Conservation (phyloP, 257 asterid species). For the Petunia axillaris region DNA sequence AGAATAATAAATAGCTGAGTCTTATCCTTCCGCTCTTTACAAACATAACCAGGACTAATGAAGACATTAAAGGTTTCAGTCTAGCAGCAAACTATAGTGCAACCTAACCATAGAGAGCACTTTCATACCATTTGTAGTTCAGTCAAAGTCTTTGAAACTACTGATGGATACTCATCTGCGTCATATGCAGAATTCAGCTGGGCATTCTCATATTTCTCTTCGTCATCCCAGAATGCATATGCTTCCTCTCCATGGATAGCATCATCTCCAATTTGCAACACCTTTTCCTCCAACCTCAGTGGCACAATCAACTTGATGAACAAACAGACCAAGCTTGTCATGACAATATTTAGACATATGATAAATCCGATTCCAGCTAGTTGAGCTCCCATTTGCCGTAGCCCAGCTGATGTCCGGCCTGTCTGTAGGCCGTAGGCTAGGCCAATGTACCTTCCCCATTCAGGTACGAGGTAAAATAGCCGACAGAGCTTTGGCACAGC, state of each 20-base stretch:
- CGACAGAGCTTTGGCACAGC: conserved; percentile 50
- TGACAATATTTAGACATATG: conserved; percentile 43
- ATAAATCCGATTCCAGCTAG: conserved; percentile 44
- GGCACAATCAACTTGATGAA: conserved; percentile 45
- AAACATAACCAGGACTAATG: not conserved
- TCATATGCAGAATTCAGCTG: conserved; percentile 48
- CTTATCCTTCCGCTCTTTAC: not conserved
- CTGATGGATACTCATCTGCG: conserved; percentile 53
- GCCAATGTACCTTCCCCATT: conserved; percentile 52
- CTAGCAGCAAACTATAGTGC: conserved; percentile 2
- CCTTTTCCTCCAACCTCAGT: conserved; percentile 48
- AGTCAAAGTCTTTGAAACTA: conserved; percentile 35
- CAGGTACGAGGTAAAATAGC: conserved; percentile 45
- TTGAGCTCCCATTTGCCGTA: conserved; percentile 50
- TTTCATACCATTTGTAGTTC: conserved; percentile 43
- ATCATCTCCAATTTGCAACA: conserved; percentile 41
- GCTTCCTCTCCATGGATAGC: conserved; percentile 56
- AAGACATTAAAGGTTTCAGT: not conserved
- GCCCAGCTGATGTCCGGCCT: conserved; percentile 41
- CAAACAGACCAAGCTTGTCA: conserved; percentile 48
- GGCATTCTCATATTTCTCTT: conserved; percentile 36
- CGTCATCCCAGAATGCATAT: conserved; percentile 39
- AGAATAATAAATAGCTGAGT: not conserved
- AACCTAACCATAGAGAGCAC: not conserved
- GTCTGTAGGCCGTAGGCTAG: conserved; percentile 48